Percentiles rank a stretch among this genome's conserved stretches.
Evolutionary conservation across 345 rosid genomes (phyloP).

Genomic region (Lepidium didymum): DNA sequence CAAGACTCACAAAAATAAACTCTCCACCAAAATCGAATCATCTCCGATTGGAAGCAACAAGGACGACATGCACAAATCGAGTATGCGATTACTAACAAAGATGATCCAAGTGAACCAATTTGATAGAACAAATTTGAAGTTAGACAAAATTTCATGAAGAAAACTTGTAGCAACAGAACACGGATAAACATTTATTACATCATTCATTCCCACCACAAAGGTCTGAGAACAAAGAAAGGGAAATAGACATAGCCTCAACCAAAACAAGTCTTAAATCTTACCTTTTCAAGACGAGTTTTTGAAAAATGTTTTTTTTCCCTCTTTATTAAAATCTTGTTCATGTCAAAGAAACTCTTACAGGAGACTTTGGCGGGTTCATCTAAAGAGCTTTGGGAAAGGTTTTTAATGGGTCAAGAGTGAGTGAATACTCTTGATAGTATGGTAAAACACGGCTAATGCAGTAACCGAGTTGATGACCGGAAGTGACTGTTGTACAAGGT

Average conservation of each 20-base stretch:
- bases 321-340: slow-evolving; percentile 22
- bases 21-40: slow-evolving; percentile 1
- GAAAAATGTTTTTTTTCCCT: slow-evolving; percentile 4
- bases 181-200: slow-evolving; percentile 6
- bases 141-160: neutral
- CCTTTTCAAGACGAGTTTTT: slow-evolving; percentile 18
- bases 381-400: neutral
- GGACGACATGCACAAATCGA: too few relatives aligned
- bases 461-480: slow-evolving; percentile 31
- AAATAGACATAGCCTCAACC: neutral
- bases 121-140: neutral
- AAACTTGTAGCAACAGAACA: neutral
- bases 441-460: slow-evolving; percentile 24
- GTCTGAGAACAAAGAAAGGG: slow-evolving; percentile 5
- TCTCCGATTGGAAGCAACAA: neutral
- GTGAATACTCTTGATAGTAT: slow-evolving; percentile 27
- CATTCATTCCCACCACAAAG: neutral
- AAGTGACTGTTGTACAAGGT: slow-evolving; percentile 25
- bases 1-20: slow-evolving; percentile 9
- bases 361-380: neutral
- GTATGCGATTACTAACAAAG: too few relatives aligned
- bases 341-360: neutral
- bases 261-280: neutral
- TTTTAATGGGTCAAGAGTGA: slow-evolving; percentile 24
- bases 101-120: neutral